Conservation (phyloP, 2,329 filamentous ascomycete species). For the Karstenula rhodostoma region DNA sequence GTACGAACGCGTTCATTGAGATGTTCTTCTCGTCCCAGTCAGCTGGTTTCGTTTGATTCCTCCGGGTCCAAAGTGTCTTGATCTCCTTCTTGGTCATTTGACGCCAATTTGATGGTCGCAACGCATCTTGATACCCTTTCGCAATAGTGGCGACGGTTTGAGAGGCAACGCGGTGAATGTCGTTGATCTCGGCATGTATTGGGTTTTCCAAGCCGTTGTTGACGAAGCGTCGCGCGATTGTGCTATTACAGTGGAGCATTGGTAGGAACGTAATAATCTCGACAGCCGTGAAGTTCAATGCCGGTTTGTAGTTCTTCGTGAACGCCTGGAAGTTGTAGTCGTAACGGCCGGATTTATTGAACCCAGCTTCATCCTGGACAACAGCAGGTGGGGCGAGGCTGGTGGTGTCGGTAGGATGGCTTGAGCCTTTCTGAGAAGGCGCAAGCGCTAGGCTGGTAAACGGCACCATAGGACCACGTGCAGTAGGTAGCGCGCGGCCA, state of each 20-base stretch:
- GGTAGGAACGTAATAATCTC: constrained; percentile 20
- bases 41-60: not conserved
- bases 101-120: constrained; percentile 3
- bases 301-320: not conserved
- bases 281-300: constrained; percentile 15
- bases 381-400: not conserved
- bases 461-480: not conserved
- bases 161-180: not conserved
- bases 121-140: constrained; percentile 2
- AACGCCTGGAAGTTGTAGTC: constrained; percentile 3
- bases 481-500: not conserved
- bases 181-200: constrained; percentile 6
- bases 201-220: constrained; percentile 11
- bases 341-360: not conserved
- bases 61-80: constrained; percentile 3
- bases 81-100: not conserved
- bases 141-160: not conserved
- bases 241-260: not conserved
- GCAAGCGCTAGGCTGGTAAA: too few species aligned
- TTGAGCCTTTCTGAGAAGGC: not conserved
- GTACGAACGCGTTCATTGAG: constrained; percentile 12
- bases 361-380: not conserved
- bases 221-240: constrained; percentile 11
- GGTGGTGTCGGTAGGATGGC: not conserved
- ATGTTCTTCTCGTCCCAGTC: constrained; percentile 7